A percentile compares a stretch with the other conserved stretches of the same genome.
These are phyloP conservation scores for Coleophoma crateriformis DNA, from an alignment of 2,329 filamentous ascomycete species.

Conservation along the genomic window DNA sequence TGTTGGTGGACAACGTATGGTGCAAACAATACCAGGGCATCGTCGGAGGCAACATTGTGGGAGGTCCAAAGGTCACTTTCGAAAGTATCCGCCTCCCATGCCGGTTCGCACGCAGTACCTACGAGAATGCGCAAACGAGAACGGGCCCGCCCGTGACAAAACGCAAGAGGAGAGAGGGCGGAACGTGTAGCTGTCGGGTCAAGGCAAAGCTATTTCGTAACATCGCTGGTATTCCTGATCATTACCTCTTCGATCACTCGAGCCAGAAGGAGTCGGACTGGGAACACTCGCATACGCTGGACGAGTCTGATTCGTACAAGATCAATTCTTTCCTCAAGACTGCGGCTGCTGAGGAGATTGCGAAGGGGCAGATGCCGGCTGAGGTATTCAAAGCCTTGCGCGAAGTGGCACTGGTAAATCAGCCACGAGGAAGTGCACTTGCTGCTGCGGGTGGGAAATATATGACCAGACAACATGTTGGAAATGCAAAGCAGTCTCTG, in stretches of 20 bases:
- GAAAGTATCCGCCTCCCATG: slow-evolving; percentile 5
- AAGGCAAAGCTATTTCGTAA: slow-evolving; percentile 7
- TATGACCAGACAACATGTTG: slow-evolving; percentile 6
- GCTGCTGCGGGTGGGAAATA: slow-evolving; percentile 7
- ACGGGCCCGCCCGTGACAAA: not conserved
- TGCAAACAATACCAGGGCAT: slow-evolving; percentile 5
- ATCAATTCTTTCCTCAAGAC: slow-evolving; percentile 8
- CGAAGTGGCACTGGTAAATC: slow-evolving; percentile 2
- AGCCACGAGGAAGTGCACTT: slow-evolving; percentile 1
- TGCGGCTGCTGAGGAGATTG: slow-evolving; percentile 3
- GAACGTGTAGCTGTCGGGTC: slow-evolving; percentile 6
- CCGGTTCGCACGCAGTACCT: slow-evolving; percentile 5
- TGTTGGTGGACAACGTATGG: slow-evolving; percentile 5
- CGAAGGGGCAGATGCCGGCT: slow-evolving; percentile 7
- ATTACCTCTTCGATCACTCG: slow-evolving; percentile 7
- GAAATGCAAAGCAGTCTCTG: slow-evolving; percentile 5
- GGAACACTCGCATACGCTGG: slow-evolving; percentile 7
- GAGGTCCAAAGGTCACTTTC: slow-evolving; percentile 4
- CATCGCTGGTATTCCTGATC: slow-evolving; percentile 2
- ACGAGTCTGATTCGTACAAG: slow-evolving; percentile 6
- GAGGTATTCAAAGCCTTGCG: slow-evolving; percentile 6
- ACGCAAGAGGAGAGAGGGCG: slow-evolving; percentile 4
- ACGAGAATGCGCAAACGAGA: not conserved
- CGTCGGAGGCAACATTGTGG: not conserved
- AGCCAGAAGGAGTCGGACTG: slow-evolving; percentile 3